These are phyloP conservation scores for Emmonsiellopsis sp. DNA, from an alignment of 2,329 filamentous ascomycete species.

Conservation along the genomic window DNA sequence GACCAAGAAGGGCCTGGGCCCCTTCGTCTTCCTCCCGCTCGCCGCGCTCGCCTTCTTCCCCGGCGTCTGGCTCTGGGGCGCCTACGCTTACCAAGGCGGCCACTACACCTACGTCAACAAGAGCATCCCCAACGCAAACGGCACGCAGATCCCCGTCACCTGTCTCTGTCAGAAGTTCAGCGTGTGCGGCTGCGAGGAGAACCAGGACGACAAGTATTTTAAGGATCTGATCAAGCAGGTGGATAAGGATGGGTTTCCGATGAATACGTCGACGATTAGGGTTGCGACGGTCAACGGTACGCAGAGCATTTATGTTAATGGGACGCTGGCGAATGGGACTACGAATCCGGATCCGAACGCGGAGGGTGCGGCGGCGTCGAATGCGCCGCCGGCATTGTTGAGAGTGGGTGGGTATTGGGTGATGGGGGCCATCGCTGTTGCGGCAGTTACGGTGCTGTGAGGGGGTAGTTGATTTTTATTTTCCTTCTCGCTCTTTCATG, in stretches of 20 bases:
- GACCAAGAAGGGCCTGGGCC: slow-evolving; percentile 41
- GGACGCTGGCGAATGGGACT: slow-evolving; percentile 37
- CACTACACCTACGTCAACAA: slow-evolving; percentile 40
- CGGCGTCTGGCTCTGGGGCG: slow-evolving; percentile 46
- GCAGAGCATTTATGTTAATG: slow-evolving; percentile 38
- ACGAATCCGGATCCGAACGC: slow-evolving; percentile 25
- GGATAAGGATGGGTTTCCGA: slow-evolving; percentile 18
- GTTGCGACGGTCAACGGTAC: slow-evolving; percentile 33
- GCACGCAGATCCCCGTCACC: slow-evolving; percentile 40
- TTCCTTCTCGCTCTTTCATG: neutral
- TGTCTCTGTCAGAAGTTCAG: slow-evolving; percentile 48
- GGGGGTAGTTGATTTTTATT: neutral
- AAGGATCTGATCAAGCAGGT: slow-evolving; percentile 34
- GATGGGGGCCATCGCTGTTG: slow-evolving; percentile 27
- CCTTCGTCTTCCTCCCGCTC: slow-evolving; percentile 39
- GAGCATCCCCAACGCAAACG: slow-evolving; percentile 33
- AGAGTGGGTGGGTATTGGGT: slow-evolving; percentile 34
- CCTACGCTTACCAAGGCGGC: slow-evolving; percentile 46
- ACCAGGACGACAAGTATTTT: slow-evolving; percentile 34
- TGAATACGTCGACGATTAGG: slow-evolving; percentile 28
- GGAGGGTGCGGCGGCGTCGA: slow-evolving; percentile 12
- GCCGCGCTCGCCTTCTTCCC: slow-evolving; percentile 41
- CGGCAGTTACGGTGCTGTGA: slow-evolving; percentile 28
- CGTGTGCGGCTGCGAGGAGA: slow-evolving; percentile 50
- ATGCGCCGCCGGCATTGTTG: slow-evolving; percentile 14